Evolutionary conservation across 176 grass and related monocot genomes (phyloP).

Genomic region (Oryza coarctata): DNA sequence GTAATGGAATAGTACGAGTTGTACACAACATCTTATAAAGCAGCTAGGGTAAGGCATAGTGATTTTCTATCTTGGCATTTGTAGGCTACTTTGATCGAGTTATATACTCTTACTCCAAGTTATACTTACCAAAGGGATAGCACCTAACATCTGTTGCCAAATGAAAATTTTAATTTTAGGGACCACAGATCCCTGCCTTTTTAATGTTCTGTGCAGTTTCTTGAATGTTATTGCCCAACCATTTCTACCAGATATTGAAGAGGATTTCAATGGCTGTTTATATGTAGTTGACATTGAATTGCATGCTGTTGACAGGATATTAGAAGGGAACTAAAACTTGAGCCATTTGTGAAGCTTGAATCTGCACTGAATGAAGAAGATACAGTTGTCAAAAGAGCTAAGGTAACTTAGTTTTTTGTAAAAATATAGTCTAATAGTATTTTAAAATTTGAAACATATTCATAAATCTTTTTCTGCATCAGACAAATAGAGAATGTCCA

Average conservation of each 20-base stretch:
- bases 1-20: neutral
- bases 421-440: neutral
- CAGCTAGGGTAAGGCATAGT: neutral
- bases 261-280: neutral
- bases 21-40: neutral
- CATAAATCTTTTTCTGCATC: neutral
- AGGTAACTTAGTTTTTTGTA: slow-evolving; percentile 35
- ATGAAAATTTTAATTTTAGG: neutral
- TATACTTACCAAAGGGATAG: neutral
- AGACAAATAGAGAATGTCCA: slow-evolving; percentile 50
- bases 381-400: slow-evolving; percentile 29
- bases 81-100: neutral
- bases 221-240: neutral
- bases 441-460: neutral
- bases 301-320: slow-evolving; percentile 51
- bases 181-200: neutral
- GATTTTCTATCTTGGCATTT: neutral
- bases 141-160: neutral
- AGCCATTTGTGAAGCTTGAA: slow-evolving; percentile 61
- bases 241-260: neutral
- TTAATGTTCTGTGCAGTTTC: neutral
- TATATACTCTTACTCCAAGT: neutral
- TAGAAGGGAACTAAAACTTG: slow-evolving; percentile 59
- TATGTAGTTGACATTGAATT: neutral
- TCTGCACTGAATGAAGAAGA: slow-evolving; percentile 43